phyloP scores from a whole-genome alignment of 192 early-diverging fungal species.

The Backusella liffmaniae region DNA sequence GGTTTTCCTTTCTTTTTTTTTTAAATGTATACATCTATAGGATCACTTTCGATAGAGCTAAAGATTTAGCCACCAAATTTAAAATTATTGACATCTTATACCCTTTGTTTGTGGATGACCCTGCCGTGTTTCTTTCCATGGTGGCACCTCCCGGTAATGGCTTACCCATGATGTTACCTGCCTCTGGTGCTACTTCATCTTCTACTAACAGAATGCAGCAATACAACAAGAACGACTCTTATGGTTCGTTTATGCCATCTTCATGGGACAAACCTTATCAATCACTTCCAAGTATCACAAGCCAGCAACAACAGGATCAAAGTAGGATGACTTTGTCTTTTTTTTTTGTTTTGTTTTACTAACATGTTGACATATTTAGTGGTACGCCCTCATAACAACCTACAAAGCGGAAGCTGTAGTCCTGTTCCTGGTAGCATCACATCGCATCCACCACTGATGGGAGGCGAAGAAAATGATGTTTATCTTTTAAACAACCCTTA shows the following conservation, averaged over 20 bases:
- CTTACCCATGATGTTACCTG: background rate
- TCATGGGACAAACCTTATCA: constrained; percentile 26
- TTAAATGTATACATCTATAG: constrained; percentile 6
- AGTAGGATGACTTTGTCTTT: background rate
- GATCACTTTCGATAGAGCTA: constrained; percentile 65
- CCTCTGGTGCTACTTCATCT: background rate
- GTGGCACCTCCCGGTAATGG: background rate
- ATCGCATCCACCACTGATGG: background rate
- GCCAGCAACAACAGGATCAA: constrained; percentile 7
- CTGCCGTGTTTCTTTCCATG: constrained; percentile 58
- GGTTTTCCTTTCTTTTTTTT: too few species aligned
- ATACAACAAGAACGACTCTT: background rate
- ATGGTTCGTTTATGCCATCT: constrained; percentile 5
- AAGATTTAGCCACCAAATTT: constrained; percentile 63
- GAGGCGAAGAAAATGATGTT: constrained; percentile 17
- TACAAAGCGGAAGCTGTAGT: constrained; percentile 28
- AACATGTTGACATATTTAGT: background rate
- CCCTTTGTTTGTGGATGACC: constrained; percentile 74
- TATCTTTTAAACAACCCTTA: constrained; percentile 30
- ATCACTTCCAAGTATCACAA: constrained; percentile 21
- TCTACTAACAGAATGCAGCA: background rate
- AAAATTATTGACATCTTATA: constrained; percentile 69
- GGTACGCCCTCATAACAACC: constrained; percentile 4
- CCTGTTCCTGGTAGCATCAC: constrained; percentile 19
- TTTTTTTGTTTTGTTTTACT: background rate